phyloP scores from a whole-genome alignment of 352 stramenopile genomes.

The Phytophthora pseudosyringae region DNA sequence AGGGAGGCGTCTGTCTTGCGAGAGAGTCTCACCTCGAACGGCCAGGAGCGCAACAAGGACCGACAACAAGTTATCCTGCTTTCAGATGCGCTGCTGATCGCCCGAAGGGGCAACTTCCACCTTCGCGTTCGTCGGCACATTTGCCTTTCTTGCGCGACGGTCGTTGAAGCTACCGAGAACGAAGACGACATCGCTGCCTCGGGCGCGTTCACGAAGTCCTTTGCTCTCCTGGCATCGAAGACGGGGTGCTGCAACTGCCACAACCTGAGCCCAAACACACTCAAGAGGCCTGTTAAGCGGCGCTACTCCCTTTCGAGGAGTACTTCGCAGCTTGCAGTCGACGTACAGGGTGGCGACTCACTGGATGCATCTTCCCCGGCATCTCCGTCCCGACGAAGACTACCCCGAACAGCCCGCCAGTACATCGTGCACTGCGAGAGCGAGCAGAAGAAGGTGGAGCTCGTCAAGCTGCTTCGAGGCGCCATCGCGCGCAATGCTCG shows the following conservation, averaged over 20 bases:
- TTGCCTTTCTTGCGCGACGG: slow-evolving; percentile 59
- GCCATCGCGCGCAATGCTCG: slow-evolving; percentile 42
- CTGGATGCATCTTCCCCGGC: background rate
- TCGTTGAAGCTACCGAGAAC: slow-evolving; percentile 37
- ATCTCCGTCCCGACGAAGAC: slow-evolving; percentile 32
- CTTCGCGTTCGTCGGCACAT: slow-evolving; percentile 66
- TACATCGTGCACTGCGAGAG: slow-evolving; percentile 58
- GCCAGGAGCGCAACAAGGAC: slow-evolving; percentile 33
- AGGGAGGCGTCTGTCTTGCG: slow-evolving; percentile 21
- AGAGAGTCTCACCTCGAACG: slow-evolving; percentile 31
- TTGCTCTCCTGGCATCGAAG: slow-evolving; percentile 58
- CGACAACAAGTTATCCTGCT: slow-evolving; percentile 60
- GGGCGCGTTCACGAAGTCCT: slow-evolving; percentile 15
- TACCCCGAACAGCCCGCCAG: slow-evolving; percentile 40
- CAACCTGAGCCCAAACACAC: slow-evolving; percentile 49
- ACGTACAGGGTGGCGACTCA: background rate
- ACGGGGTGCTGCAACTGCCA: slow-evolving; percentile 63
- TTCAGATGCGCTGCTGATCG: slow-evolving; percentile 71
- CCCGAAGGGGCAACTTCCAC: slow-evolving; percentile 51
- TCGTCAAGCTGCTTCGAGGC: slow-evolving; percentile 38
- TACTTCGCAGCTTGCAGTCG: slow-evolving; percentile 17
- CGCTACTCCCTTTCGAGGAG: slow-evolving; percentile 37
- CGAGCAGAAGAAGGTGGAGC: slow-evolving; percentile 42
- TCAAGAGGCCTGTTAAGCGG: slow-evolving; percentile 42
- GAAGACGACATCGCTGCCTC: background rate